A percentile compares a stretch with the other conserved stretches of the same genome.
Conservation (phyloP, 1,284 basidiomycete species). For the Porogramme epimiltina region DNA sequence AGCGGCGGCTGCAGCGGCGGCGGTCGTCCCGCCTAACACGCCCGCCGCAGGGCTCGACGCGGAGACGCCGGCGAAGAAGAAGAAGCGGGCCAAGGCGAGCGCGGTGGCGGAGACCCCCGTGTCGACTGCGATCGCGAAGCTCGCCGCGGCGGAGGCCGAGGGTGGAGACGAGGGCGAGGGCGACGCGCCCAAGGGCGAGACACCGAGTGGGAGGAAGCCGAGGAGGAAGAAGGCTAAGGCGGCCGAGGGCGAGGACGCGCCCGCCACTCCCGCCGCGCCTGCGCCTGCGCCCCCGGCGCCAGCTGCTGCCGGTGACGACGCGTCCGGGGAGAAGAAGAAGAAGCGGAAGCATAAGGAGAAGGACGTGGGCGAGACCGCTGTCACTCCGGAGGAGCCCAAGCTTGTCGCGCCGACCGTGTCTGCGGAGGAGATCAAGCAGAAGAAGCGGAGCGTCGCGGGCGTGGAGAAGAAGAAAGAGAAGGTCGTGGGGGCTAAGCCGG, state of each 20-base stretch:
- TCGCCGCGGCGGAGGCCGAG: constrained; percentile 18
- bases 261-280: not conserved
- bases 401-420: constrained; percentile 7
- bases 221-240: constrained; percentile 45
- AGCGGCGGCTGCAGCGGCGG: constrained; percentile 3
- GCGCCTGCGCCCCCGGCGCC: constrained; percentile 3
- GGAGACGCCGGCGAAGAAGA: constrained; percentile 21
- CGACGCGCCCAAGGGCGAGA: constrained; percentile 7
- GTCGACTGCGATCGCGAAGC: constrained; percentile 26
- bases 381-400: not conserved
- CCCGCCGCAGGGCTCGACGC: constrained; percentile 27
- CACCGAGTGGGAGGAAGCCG: constrained; percentile 27
- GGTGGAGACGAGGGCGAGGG: constrained; percentile 7
- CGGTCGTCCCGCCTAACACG: constrained; percentile 27
- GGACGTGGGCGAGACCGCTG: constrained; percentile 2
- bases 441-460: constrained; percentile 45
- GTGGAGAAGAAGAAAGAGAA: constrained; percentile 67
- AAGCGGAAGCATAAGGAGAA: constrained; percentile 26
- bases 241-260: not conserved
- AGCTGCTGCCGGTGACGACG: constrained; percentile 2
- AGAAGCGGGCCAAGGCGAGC: constrained; percentile 26
- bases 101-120: constrained; percentile 25
- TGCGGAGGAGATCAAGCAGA: constrained; percentile 46
- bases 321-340: constrained; percentile 20
- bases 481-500: constrained; percentile 41